Base-by-base conservation (phyloP, 441 rosid genomes). In the Geranium incanum region DNA sequence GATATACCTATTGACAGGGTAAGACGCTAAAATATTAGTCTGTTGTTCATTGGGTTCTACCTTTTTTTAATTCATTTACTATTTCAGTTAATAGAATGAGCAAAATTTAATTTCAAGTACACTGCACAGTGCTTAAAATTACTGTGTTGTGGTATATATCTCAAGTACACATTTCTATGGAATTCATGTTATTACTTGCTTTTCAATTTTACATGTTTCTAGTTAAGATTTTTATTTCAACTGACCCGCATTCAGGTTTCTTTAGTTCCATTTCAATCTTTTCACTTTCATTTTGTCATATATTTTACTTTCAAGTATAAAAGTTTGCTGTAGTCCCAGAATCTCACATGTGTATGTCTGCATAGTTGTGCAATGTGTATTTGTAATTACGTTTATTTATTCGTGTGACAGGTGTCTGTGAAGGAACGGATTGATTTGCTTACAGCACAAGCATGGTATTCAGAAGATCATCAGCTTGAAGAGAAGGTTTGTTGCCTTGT, bases 381-480 rank as follows among this genome's bases (percentile, higher is more conserved):
- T 11, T 45, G 2, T 12, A 1, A 6, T 15, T 43, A 1, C 11
- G 1, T 66, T 57, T 21, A 41, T 12, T 55, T 67, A 11, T 59
- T 28, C 3, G 37, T 77, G 12, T 12, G 6, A 68, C 81, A 95
- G 98, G 73, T 89, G 19, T 80, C 74, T 74, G 93, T 97, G 39
- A 89, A 85, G 83, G 88, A 86, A 71, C 87, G 83, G 76, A 89
- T 93, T 38, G 95, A 88, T 72, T 66, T 86, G 73, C 93, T 88
- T 67, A 91, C 97, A 77, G 90, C 94, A 70, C 88, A 87, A 80
- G 92, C 97, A 70, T 95, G 99, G 98, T 83, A 86, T 80, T 82
- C 91, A 12, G 88, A 88, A 79, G 84, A 87, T 78, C 86, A 85
- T 75, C 84, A 78, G 76, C 84, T 91, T 0, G 83, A 80, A 78